Conservation (phyloP, 192 early-diverging fungal species). For the Backusella liffmaniae region DNA sequence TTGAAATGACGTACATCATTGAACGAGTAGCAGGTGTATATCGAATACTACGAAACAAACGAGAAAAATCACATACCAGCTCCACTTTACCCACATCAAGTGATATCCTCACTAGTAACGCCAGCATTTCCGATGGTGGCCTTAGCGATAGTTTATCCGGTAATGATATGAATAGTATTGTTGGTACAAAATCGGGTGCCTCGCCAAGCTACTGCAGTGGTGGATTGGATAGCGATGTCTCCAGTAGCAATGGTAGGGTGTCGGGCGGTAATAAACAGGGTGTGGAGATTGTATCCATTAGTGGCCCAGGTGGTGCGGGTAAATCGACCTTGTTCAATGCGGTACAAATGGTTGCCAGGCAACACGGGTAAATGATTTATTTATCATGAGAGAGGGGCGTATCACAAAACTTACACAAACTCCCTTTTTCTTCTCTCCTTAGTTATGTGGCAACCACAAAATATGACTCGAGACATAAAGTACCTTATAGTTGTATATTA, state of each 20-base stretch:
- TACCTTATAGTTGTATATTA: constrained; percentile 31
- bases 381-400: constrained; percentile 13
- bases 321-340: constrained; percentile 30
- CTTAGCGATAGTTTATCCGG: constrained; percentile 5
- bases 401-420: neutral
- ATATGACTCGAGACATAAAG: constrained; percentile 30
- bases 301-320: constrained; percentile 32
- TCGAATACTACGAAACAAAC: neutral
- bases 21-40: constrained; percentile 17
- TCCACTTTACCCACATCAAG: constrained; percentile 11
- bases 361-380: constrained; percentile 17
- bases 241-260: constrained; percentile 10
- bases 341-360: constrained; percentile 29
- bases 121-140: neutral
- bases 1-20: constrained; percentile 27
- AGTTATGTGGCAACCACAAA: constrained; percentile 32
- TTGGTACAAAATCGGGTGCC: constrained; percentile 3
- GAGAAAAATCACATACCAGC: constrained; percentile 10
- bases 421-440: neutral
- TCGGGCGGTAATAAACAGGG: neutral
- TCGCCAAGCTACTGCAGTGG: constrained; percentile 21
- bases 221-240: constrained; percentile 16
- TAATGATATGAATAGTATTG: neutral
- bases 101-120: neutral
- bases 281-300: constrained; percentile 23